Conservation (phyloP, 1,139 yeast genomes). For the Wickerhamomyces sp. region DNA sequence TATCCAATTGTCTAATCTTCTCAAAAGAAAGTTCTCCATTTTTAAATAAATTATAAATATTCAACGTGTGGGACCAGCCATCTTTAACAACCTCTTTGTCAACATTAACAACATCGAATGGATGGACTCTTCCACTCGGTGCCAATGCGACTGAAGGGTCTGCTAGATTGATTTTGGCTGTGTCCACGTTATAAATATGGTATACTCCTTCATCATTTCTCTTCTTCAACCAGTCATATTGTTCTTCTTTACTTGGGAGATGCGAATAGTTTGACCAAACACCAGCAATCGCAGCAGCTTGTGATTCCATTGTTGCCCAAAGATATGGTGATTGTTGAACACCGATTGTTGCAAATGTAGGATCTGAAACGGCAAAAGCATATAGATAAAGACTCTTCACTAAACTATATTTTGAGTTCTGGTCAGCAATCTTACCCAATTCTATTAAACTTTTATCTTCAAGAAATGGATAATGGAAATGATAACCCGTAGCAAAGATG, state of each 20-base stretch:
- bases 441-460: constrained; percentile 25
- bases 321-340: constrained; percentile 30
- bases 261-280: constrained; percentile 12
- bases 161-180: neutral
- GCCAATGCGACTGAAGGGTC: neutral
- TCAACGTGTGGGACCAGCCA: neutral
- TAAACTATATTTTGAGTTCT: neutral
- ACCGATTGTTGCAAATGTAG: constrained; percentile 33
- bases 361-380: constrained; percentile 33
- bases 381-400: constrained; percentile 29
- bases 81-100: neutral
- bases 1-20: neutral
- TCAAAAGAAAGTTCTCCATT: neutral
- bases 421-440: neutral
- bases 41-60: neutral
- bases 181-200: constrained; percentile 2
- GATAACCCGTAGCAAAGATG: constrained; percentile 39
- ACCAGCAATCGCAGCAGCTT: constrained; percentile 30
- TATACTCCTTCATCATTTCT: constrained; percentile 2
- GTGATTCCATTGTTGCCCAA: constrained; percentile 32
- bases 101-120: constrained; percentile 1
- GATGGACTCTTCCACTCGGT: constrained; percentile 2
- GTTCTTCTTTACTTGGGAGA: constrained; percentile 3
- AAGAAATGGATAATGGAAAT: constrained; percentile 35
- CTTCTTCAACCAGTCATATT: neutral